These are phyloP conservation scores for Spatholobus suberectus DNA, from an alignment of 306 rosid species.

Conservation along the genomic window DNA sequence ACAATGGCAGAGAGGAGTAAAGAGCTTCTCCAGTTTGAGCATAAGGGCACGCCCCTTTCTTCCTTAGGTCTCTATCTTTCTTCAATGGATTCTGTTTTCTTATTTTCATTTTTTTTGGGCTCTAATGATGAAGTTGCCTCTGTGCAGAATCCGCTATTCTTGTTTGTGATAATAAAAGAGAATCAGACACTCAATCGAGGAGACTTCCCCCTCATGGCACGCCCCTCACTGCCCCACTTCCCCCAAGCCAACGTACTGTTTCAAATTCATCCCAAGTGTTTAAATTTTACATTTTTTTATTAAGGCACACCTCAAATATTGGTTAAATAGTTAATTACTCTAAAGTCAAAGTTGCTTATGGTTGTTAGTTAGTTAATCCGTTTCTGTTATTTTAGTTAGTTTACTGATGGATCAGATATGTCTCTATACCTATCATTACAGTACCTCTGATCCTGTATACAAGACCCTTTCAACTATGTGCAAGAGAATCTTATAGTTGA, in stretches of 20 bases:
- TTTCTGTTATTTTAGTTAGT: not conserved
- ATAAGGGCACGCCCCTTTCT: conserved; percentile 51
- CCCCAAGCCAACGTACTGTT: conserved; percentile 64
- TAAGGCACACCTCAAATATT: not conserved
- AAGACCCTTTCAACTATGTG: too few relatives aligned
- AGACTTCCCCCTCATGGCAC: conserved; percentile 46
- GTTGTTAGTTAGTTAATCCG: not conserved
- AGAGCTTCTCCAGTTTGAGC: conserved; percentile 76
- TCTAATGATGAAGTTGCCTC: not conserved
- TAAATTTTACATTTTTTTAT: not conserved
- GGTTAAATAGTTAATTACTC: not conserved
- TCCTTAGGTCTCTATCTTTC: conserved; percentile 53
- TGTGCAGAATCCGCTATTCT: conserved; percentile 63
- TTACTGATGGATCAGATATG: not conserved
- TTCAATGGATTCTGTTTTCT: not conserved
- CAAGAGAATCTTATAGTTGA: too few relatives aligned
- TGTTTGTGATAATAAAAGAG: conserved; percentile 45
- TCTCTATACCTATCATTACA: not conserved
- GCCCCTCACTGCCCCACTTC: conserved; percentile 50
- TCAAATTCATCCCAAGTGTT: conserved; percentile 13
- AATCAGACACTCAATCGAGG: conserved; percentile 35
- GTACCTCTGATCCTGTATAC: not conserved
- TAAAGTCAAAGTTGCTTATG: not conserved
- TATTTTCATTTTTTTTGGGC: not conserved
- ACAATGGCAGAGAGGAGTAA: conserved; percentile 68